These are phyloP conservation scores for Onygena corvina DNA, from an alignment of 2,329 filamentous ascomycete species.

Conservation along the genomic window DNA sequence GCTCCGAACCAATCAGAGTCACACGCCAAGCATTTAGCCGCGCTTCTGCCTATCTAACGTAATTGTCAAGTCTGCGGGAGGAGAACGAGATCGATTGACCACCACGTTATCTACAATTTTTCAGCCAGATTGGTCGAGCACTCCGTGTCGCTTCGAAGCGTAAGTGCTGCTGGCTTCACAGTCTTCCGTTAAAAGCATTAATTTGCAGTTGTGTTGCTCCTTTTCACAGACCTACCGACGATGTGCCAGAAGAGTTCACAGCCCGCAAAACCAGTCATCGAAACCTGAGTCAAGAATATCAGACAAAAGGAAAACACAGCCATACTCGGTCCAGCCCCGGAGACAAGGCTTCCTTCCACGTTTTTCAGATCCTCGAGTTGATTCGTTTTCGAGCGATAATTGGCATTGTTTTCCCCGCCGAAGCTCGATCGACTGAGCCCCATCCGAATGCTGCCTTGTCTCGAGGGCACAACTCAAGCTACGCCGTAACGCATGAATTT, in stretches of 20 bases:
- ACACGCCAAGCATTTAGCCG: slow-evolving; percentile 1
- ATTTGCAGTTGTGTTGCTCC: neutral
- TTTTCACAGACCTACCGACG: neutral
- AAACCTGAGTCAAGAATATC: neutral
- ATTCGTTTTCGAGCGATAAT: neutral
- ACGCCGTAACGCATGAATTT: too few relatives aligned
- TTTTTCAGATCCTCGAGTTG: neutral
- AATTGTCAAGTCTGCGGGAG: neutral
- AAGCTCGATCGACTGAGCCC: neutral
- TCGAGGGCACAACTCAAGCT: too few relatives aligned
- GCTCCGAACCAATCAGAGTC: neutral
- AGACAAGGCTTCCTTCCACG: neutral
- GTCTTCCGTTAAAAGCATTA: too few relatives aligned
- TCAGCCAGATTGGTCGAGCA: too few relatives aligned
- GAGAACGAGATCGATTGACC: too few relatives aligned
- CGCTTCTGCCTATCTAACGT: slow-evolving; percentile 5
- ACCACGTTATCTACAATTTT: too few relatives aligned
- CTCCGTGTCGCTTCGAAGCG: too few relatives aligned
- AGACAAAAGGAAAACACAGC: neutral
- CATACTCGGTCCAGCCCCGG: neutral
- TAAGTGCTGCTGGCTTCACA: too few relatives aligned
- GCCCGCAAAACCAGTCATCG: neutral
- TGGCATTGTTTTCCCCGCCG: neutral
- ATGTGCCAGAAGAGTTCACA: neutral
- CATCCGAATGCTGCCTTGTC: too few relatives aligned